These are phyloP conservation scores for Stylosanthes scabra DNA, from an alignment of 331 rosid species.

Conservation along the genomic window DNA sequence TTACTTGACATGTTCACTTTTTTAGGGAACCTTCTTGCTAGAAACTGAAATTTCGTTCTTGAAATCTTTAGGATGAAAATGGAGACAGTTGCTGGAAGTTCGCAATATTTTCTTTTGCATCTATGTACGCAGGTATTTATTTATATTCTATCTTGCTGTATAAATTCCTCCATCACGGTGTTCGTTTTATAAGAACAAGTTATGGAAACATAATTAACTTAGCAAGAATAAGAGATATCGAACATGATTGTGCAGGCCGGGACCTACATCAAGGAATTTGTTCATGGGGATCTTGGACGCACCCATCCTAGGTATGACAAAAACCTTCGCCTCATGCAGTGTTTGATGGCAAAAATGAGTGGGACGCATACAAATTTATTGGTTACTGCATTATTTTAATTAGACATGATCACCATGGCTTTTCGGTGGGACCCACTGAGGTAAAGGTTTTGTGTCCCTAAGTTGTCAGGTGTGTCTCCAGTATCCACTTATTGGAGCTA, in stretches of 20 bases:
- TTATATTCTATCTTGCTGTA: conserved; percentile 10
- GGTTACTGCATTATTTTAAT: too few relatives aligned
- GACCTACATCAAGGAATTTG: conserved; percentile 95
- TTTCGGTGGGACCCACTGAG: too few relatives aligned
- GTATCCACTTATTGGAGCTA: too few relatives aligned
- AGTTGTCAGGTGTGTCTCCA: too few relatives aligned
- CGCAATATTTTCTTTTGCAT: conserved; percentile 90
- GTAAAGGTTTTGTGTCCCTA: too few relatives aligned
- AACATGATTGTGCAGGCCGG: conserved; percentile 72
- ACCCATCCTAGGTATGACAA: conserved; percentile 80
- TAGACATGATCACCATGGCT: too few relatives aligned
- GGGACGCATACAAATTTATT: too few relatives aligned
- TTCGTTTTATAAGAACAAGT: conserved; percentile 21
- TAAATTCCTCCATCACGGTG: conserved; percentile 3
- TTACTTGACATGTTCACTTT: conserved; percentile 19
- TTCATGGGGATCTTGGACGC: conserved; percentile 96
- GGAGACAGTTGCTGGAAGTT: conserved; percentile 75
- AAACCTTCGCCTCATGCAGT: neutral
- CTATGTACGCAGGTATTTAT: conserved; percentile 86
- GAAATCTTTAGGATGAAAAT: conserved; percentile 74
- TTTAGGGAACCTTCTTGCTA: conserved; percentile 8
- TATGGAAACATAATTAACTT: neutral
- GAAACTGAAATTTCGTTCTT: conserved; percentile 40
- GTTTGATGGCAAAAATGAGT: too few relatives aligned
- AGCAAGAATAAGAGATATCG: neutral